Conservation (phyloP, 2,329 filamentous ascomycete genomes). For the Stachybotrys chlorohalonatus region DNA sequence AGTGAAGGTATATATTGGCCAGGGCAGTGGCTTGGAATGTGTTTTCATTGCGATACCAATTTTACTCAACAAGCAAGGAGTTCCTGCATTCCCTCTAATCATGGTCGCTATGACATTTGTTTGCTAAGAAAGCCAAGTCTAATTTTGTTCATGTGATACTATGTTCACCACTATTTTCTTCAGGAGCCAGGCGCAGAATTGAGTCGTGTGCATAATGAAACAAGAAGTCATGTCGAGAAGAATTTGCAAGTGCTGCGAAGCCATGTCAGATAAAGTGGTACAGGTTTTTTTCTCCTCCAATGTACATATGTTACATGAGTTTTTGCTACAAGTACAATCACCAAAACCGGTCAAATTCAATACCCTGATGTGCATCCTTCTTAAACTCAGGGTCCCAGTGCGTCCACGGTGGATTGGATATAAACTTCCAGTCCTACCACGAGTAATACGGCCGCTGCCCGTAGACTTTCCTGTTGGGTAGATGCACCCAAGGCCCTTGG, state of each 20-base stretch:
- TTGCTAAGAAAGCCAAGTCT: background rate
- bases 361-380: constrained; percentile 1
- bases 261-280: background rate
- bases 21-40: constrained; percentile 1
- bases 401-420: too few relatives aligned
- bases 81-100: background rate
- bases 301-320: constrained; percentile 9
- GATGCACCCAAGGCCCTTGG: constrained; percentile 74
- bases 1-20: too few relatives aligned
- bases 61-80: background rate
- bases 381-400: background rate
- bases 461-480: constrained; percentile 78
- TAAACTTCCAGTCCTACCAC: constrained; percentile 50
- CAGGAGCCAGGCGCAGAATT: too few relatives aligned
- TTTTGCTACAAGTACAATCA: constrained; percentile 8
- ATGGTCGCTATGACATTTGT: background rate
- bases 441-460: constrained; percentile 84
- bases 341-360: background rate
- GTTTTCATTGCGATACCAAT: background rate
- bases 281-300: background rate
- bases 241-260: background rate
- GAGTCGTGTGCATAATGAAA: too few relatives aligned
- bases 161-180: background rate
- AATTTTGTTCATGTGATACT: background rate
- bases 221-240: background rate